Evolutionary conservation across 2,329 filamentous ascomycete genomes (phyloP).

Genomic region (Hymenoscyphus fraxineus): DNA sequence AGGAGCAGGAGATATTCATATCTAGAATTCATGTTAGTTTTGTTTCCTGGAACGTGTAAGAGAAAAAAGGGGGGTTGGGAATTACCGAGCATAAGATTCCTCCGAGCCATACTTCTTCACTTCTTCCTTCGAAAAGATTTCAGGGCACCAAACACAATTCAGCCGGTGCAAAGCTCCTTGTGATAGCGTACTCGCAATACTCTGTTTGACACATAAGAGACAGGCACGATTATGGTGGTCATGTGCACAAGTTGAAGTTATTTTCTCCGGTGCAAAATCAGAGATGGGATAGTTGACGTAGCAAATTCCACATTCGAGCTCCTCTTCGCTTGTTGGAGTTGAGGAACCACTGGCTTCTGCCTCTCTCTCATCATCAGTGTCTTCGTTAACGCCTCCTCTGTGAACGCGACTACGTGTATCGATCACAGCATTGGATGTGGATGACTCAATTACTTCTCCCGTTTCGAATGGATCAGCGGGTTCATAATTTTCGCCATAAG

Average conservation of each 20-base stretch:
- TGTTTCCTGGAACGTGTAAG: background rate
- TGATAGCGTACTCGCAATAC: constrained; percentile 9
- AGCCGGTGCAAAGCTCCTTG: constrained; percentile 13
- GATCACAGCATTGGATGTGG: too few species aligned
- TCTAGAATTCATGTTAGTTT: constrained; percentile 5
- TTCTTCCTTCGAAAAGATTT: constrained; percentile 12
- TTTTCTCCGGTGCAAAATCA: constrained; percentile 14
- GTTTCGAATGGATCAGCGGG: background rate
- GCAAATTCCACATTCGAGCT: constrained; percentile 19
- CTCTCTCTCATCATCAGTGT: background rate
- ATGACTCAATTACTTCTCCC: too few species aligned
- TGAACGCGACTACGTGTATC: too few species aligned
- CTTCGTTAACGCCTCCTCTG: background rate
- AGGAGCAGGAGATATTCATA: constrained; percentile 20
- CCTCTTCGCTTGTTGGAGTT: background rate
- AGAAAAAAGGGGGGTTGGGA: too few species aligned
- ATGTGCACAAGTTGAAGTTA: constrained; percentile 18
- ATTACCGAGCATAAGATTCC: constrained; percentile 16
- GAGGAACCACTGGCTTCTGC: background rate
- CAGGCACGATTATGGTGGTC: constrained; percentile 11
- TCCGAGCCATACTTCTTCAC: constrained; percentile 17
- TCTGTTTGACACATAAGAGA: constrained; percentile 12
- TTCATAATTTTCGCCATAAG: background rate
- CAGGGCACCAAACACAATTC: constrained; percentile 17
- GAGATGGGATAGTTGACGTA: background rate